Evolutionary conservation across 441 rosid species (phyloP).

Genomic region (Viola pubescens): DNA sequence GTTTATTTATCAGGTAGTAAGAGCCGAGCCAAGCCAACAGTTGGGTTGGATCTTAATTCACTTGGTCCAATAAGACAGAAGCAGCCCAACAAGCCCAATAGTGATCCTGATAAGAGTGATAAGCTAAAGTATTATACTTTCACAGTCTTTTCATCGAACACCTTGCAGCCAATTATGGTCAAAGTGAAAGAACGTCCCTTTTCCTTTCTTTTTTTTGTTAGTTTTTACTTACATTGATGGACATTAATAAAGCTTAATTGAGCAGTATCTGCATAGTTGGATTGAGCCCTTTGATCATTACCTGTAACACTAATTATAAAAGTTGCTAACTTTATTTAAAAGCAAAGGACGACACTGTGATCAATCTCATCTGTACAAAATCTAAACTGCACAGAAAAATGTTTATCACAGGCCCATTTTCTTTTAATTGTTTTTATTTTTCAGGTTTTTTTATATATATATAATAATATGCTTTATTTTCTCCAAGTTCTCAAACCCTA

Average conservation of each 20-base stretch:
- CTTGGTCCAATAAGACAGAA: too few relatives aligned
- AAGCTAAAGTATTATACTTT: neutral
- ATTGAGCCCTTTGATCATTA: constrained; percentile 2
- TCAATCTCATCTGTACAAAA: neutral
- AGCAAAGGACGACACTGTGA: constrained; percentile 3
- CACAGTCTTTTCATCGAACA: neutral
- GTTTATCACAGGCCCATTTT: neutral
- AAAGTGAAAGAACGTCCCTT: neutral
- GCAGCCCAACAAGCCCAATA: too few relatives aligned
- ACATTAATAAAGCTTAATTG: constrained; percentile 17
- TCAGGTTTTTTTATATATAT: too few relatives aligned
- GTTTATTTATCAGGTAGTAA: too few relatives aligned
- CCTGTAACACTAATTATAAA: constrained; percentile 14
- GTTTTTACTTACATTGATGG: constrained; percentile 12
- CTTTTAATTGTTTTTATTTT: too few relatives aligned
- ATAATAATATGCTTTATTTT: neutral
- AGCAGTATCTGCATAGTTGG: constrained; percentile 8
- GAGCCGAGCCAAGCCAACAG: too few relatives aligned
- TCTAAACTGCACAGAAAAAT: neutral
- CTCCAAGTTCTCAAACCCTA: neutral
- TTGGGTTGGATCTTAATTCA: too few relatives aligned
- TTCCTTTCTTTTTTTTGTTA: neutral
- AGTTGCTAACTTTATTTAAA: constrained; percentile 5
- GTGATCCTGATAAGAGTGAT: too few relatives aligned
- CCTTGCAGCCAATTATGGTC: neutral